Evolutionary conservation across 2,329 filamentous ascomycete species (phyloP), one percentile per base, ranked within the genome.

Genomic region (Phialocephala sp.): DNA sequence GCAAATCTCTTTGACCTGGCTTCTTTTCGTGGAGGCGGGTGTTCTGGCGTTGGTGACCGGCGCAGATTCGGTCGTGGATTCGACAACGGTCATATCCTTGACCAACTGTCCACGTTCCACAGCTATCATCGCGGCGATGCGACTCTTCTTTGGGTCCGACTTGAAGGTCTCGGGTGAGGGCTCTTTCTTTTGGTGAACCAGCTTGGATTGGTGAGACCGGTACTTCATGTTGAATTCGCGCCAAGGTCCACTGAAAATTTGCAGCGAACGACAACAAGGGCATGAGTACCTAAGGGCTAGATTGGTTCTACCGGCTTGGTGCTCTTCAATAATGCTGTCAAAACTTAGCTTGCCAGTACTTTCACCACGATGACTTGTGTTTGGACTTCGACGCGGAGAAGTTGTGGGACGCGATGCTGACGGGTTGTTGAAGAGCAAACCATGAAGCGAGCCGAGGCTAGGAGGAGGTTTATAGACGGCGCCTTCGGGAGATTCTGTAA

Each of bases 261-360:
- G 27, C 3, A 32, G 6, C 27, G 27, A 32, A 32, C 45, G 45
- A 50, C 41, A n/a, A 15, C 41, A 43, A 18, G n/a, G 45, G 2
- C 11, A 27, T 50, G 22, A n/a, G 14, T 47, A 47, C 3, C 43
- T 8, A 22, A 15, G 18, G 20, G 43, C 43, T 11, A 54, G 24
- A 35, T 54, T 54, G 12, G 50, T 54, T 54, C 50, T 11, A 35
- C 50, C 50, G 32, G 50, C 22, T 15, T 22, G 32, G 27, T 54
- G 50, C 14, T 12, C 50, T 35, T 54, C 50, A 18, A 54, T 27
- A 14, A 54, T 54, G 14, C 22, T 27, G 14, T 54, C 50, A 11
- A 54, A 32, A 22, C 22, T 54, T 11, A 27, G 14, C 12, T 18
- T 27, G 50, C 27, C 18, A n/a, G 50, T 2, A n/a, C 11, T 54